These are phyloP conservation scores for Mucor lusitanicus DNA, from an alignment of 371 early-diverging fungal species.

Conservation along the genomic window DNA sequence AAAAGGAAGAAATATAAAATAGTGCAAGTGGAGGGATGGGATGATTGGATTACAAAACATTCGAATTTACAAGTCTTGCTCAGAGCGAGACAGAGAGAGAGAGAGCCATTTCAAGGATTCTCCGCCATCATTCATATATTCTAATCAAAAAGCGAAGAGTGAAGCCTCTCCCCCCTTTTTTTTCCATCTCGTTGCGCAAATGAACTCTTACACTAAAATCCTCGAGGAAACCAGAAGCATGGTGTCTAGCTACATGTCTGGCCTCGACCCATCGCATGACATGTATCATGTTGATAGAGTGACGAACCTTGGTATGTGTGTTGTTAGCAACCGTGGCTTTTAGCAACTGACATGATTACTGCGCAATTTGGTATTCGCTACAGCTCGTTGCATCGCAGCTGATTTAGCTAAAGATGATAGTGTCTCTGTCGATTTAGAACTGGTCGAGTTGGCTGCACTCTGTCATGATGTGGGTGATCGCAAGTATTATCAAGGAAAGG, in stretches of 20 bases:
- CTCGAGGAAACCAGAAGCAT: conserved; percentile 47
- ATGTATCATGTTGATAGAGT: conserved; percentile 79
- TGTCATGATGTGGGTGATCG: conserved; percentile 80
- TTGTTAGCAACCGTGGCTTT: background rate
- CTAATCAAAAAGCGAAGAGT: too few species aligned
- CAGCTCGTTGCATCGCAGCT: conserved; percentile 27
- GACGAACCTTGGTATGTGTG: conserved; percentile 52
- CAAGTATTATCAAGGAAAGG: conserved; percentile 60
- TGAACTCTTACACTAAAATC: conserved; percentile 15
- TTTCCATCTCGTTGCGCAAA: background rate
- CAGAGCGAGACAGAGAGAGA: too few species aligned
- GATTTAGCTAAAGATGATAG: conserved; percentile 40
- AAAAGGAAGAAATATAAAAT: background rate
- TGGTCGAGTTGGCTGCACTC: conserved; percentile 73
- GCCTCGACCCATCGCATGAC: conserved; percentile 79
- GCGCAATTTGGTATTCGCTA: background rate
- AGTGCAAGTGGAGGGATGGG: background rate
- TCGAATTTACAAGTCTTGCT: background rate
- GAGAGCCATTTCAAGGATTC: background rate
- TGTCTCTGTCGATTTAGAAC: conserved; percentile 49
- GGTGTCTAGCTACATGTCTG: conserved; percentile 67
- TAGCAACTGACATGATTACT: background rate
- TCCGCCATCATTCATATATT: background rate
- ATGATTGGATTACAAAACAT: background rate
- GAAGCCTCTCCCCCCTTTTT: background rate